These are phyloP conservation scores for Dendrocalamus latiflorus DNA, from an alignment of 202 grass and related monocot genomes.

Conservation along the genomic window DNA sequence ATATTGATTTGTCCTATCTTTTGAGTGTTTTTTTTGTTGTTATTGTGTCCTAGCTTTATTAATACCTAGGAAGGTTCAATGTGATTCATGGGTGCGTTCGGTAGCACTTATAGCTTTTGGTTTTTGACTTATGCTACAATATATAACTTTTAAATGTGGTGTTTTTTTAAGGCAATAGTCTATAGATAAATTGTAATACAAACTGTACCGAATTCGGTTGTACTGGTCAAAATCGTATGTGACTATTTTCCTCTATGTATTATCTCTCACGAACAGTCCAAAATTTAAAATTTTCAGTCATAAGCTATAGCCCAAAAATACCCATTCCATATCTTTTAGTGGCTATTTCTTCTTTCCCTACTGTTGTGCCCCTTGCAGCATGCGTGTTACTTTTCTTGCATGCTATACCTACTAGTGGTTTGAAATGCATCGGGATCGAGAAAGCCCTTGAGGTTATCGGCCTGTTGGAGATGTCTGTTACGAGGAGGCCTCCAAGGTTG, in stretches of 20 bases:
- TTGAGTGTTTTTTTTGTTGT: not conserved
- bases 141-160: no score
- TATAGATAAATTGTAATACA: no score
- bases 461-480: constrained; percentile 80
- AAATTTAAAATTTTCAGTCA: no score
- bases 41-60: not conserved
- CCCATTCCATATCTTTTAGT: not conserved
- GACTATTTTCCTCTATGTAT: no score
- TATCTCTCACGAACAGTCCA: no score
- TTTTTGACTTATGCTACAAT: no score
- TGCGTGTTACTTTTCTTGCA: not conserved
- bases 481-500: constrained; percentile 61
- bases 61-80: not conserved
- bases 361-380: not conserved
- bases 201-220: no score
- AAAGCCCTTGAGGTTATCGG: constrained; percentile 65
- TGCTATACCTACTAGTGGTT: constrained; percentile 3
- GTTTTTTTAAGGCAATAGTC: no score
- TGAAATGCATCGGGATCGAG: constrained; percentile 43
- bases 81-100: not conserved
- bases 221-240: no score
- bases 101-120: no score
- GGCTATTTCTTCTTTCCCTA: not conserved
- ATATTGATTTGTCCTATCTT: not conserved
- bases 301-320: no score